Percentiles rank a stretch among this genome's conserved stretches.
phyloP scores from a whole-genome alignment of 495 filamentous ascomycete genomes.

The Parathielavia hyrcaniae region DNA sequence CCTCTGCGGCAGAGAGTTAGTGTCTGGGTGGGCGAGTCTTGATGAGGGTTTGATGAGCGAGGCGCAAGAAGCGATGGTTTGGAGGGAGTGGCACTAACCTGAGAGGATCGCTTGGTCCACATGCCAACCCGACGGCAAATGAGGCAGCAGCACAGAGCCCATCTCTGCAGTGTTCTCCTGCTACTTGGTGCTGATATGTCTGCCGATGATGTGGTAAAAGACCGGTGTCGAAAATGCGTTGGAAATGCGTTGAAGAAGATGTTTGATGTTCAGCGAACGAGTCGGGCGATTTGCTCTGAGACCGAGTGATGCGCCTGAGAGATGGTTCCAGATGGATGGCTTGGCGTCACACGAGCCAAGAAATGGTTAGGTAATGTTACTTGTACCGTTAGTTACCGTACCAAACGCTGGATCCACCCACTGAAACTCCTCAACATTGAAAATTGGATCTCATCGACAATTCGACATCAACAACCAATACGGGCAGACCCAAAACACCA shows the following conservation, averaged over 20 bases:
- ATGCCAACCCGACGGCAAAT: conserved; percentile 90
- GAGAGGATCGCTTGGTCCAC: conserved; percentile 90
- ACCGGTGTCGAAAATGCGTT: background rate
- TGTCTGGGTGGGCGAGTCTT: background rate
- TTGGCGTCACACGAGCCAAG: too few relatives aligned
- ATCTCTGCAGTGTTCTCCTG: conserved; percentile 38
- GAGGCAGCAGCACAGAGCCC: conserved; percentile 90
- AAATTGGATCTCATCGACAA: background rate
- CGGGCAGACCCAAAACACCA: background rate
- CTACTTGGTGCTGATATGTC: background rate
- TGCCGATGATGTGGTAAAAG: background rate
- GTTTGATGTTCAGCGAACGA: background rate
- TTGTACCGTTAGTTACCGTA: too few relatives aligned
- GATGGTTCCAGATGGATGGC: background rate
- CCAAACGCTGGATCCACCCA: too few relatives aligned
- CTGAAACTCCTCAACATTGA: too few relatives aligned
- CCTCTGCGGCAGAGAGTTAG: conserved; percentile 47
- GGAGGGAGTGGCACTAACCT: conserved; percentile 3
- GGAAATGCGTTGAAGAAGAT: background rate
- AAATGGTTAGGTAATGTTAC: too few relatives aligned
- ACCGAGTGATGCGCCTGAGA: background rate
- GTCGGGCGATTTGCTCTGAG: background rate
- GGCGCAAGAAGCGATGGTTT: background rate
- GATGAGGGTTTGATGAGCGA: conserved; percentile 2
- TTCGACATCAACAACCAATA: background rate